Percentiles rank a stretch among this genome's conserved stretches.
Evolutionary conservation across 306 rosid genomes (phyloP).

Genomic region (Arachis stenosperma): DNA sequence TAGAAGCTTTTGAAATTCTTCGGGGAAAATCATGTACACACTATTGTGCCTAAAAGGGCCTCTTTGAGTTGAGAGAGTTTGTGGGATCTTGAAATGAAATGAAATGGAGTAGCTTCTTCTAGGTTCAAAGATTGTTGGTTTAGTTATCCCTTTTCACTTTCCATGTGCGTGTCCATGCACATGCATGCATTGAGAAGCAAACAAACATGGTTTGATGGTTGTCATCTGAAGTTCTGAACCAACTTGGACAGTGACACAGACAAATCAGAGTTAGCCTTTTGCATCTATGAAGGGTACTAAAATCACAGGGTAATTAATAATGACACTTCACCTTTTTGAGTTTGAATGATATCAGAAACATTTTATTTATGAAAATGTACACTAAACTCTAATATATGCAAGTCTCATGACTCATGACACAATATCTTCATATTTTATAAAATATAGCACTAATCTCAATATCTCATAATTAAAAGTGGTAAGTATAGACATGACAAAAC

Average conservation of each 20-base stretch:
- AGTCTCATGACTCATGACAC: no score
- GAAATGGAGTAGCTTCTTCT: slow-evolving; percentile 39
- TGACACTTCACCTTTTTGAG: no score
- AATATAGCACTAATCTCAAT: no score
- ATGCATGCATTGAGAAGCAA: slow-evolving; percentile 20
- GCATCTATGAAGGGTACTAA: slow-evolving; percentile 32
- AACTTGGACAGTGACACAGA: slow-evolving; percentile 34
- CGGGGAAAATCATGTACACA: slow-evolving; percentile 50
- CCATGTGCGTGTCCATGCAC: slow-evolving; percentile 32
- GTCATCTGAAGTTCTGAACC: slow-evolving; percentile 4
- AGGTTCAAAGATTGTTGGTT: slow-evolving; percentile 11
- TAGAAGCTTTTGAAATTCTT: slow-evolving; percentile 51
- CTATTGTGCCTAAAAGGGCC: slow-evolving; percentile 19
- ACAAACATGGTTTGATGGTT: slow-evolving; percentile 31
- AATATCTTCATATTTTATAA: no score
- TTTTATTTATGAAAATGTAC: no score
- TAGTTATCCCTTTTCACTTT: not conserved
- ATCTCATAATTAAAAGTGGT: no score
- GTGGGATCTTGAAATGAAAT: slow-evolving; percentile 26
- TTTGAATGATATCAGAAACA: no score
- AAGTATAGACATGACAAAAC: no score
- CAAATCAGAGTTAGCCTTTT: slow-evolving; percentile 37
- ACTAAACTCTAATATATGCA: no score
- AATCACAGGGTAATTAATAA: not conserved
- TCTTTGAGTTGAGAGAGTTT: slow-evolving; percentile 1